These are phyloP conservation scores for Forsythia suspensa DNA, from an alignment of 257 asterid species.

Conservation along the genomic window DNA sequence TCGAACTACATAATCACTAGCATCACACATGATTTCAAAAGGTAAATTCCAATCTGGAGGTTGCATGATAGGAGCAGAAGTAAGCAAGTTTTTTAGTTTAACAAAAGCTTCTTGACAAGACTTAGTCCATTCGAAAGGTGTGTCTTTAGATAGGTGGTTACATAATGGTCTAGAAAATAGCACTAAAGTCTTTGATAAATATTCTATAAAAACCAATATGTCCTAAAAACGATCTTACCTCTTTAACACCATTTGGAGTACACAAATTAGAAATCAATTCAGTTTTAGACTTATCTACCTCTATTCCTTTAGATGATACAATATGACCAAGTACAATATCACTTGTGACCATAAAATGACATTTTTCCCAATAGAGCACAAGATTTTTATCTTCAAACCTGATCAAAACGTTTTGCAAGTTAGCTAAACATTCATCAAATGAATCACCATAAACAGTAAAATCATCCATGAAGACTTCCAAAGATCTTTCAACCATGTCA, in stretches of 20 bases:
- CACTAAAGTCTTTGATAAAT: neutral
- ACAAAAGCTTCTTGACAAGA: slow-evolving; percentile 8
- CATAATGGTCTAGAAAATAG: neutral
- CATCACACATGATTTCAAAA: slow-evolving; percentile 28
- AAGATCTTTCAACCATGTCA: neutral
- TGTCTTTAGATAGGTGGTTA: slow-evolving; percentile 1
- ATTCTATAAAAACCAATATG: neutral
- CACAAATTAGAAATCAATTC: neutral
- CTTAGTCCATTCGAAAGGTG: neutral
- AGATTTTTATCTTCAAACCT: neutral
- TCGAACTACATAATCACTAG: slow-evolving; percentile 11
- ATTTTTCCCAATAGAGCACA: slow-evolving; percentile 2
- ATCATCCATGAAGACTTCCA: neutral
- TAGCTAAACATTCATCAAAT: neutral
- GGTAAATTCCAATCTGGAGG: slow-evolving; percentile 18
- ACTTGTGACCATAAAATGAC: neutral
- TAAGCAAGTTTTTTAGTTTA: neutral
- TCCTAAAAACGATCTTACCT: neutral
- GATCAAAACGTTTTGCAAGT: neutral
- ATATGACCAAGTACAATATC: neutral
- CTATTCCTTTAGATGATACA: too few species aligned
- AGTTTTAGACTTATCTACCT: too few species aligned
- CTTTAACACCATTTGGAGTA: neutral
- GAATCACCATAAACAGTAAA: neutral
- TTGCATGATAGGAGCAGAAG: neutral